Percentiles rank a stretch among this genome's conserved stretches.
Conservation (phyloP, 2,329 filamentous ascomycete genomes). For the Sporothrix brunneoviolacea region DNA sequence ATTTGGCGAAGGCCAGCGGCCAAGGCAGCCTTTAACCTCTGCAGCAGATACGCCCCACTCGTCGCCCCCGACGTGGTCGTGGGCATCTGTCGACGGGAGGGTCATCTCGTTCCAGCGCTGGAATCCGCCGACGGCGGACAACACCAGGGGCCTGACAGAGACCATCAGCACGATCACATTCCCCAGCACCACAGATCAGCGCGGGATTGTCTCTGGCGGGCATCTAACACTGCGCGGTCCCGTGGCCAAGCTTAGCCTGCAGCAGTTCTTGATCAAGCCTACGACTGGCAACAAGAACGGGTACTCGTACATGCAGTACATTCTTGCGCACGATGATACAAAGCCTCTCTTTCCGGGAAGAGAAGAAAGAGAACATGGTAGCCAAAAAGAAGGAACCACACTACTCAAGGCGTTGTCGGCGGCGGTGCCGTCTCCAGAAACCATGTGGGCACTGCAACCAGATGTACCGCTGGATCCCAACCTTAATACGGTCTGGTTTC, state of each 20-base stretch:
- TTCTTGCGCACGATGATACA: not conserved
- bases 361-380: not conserved
- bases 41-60: too few relatives aligned
- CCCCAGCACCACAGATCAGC: not conserved
- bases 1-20: not conserved
- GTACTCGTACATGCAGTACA: not conserved
- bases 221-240: not conserved
- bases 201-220: not conserved
- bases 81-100: not conserved
- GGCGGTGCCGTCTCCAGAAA: not conserved
- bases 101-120: not conserved
- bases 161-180: not conserved
- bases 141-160: not conserved
- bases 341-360: too few relatives aligned
- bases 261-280: not conserved
- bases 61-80: conserved; percentile 1
- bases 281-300: not conserved
- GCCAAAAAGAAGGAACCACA: not conserved
- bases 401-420: too few relatives aligned
- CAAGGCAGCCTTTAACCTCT: too few relatives aligned
- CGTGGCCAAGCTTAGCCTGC: not conserved
- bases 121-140: not conserved
- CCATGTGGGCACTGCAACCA: not conserved
- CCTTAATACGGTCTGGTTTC: not conserved
- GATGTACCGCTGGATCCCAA: not conserved